Conservation (phyloP, 768 basidiomycete species). For the Tulasnella sp. region DNA sequence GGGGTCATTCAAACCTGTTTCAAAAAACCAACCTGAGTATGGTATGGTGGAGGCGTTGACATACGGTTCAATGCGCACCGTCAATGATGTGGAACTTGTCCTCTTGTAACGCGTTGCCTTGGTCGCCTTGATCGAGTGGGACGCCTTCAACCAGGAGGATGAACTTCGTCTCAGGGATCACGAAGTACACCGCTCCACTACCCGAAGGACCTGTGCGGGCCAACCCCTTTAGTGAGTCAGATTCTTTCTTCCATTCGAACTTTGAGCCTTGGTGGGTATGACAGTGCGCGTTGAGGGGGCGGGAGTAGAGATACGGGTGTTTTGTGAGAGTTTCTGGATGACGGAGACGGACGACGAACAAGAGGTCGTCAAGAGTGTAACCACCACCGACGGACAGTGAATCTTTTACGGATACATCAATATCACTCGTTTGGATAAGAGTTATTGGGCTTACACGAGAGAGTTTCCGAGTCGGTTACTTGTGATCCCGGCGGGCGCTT, state of each 20-base stretch:
- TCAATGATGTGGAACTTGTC: neutral
- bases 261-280: neutral
- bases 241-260: constrained; percentile 6
- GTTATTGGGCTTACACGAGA: neutral
- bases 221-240: neutral
- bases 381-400: neutral
- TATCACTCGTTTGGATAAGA: neutral
- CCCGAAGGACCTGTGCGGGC: constrained; percentile 1
- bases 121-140: neutral
- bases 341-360: neutral
- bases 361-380: neutral
- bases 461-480: neutral
- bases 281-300: neutral
- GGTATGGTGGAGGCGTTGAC: neutral
- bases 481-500: neutral
- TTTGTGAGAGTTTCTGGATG: neutral
- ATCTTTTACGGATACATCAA: neutral
- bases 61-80: neutral
- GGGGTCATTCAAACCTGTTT: neutral
- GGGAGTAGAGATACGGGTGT: neutral
- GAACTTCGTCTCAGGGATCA: neutral
- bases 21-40: neutral
- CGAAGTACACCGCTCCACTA: neutral
- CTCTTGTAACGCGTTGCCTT: neutral
- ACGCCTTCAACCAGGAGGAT: neutral